These are phyloP conservation scores for Phaseolus lunatus DNA, from an alignment of 306 rosid species.

Conservation along the genomic window DNA sequence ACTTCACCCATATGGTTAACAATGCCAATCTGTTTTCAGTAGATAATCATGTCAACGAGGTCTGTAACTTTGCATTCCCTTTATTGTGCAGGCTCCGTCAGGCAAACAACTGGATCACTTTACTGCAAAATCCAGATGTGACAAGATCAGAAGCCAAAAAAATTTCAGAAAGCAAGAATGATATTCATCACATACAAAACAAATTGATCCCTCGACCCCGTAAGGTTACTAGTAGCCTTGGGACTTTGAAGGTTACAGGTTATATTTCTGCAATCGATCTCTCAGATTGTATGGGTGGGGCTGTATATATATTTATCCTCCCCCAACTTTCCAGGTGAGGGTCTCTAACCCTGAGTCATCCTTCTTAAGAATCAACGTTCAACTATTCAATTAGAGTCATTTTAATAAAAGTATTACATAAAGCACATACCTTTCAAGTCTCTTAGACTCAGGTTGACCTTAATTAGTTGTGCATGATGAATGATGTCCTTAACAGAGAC, in stretches of 20 bases:
- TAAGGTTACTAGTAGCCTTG: neutral
- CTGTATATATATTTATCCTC: neutral
- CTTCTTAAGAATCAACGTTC: constrained; percentile 1
- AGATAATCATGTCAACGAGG: constrained; percentile 55
- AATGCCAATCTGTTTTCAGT: constrained; percentile 53
- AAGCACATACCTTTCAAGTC: constrained; percentile 53
- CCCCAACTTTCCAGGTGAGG: neutral
- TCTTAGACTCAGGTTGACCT: constrained; percentile 51
- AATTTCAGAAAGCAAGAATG: constrained; percentile 19
- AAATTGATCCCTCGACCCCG: neutral
- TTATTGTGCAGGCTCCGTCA: constrained; percentile 60
- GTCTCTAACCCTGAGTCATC: neutral
- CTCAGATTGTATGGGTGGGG: neutral
- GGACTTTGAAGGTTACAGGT: neutral
- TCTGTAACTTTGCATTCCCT: constrained; percentile 56
- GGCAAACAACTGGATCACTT: constrained; percentile 57
- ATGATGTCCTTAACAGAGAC: constrained; percentile 56
- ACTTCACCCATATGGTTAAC: constrained; percentile 52
- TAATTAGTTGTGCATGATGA: constrained; percentile 50
- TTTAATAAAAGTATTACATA: constrained; percentile 8
- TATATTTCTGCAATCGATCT: neutral
- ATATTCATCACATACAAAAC: neutral
- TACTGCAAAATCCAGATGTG: constrained; percentile 48
- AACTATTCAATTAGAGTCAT: constrained; percentile 19
- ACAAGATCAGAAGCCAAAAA: constrained; percentile 41